Conservation (phyloP, 108 stramenopile genomes). For the Pseudonitzschia delicatissima region DNA sequence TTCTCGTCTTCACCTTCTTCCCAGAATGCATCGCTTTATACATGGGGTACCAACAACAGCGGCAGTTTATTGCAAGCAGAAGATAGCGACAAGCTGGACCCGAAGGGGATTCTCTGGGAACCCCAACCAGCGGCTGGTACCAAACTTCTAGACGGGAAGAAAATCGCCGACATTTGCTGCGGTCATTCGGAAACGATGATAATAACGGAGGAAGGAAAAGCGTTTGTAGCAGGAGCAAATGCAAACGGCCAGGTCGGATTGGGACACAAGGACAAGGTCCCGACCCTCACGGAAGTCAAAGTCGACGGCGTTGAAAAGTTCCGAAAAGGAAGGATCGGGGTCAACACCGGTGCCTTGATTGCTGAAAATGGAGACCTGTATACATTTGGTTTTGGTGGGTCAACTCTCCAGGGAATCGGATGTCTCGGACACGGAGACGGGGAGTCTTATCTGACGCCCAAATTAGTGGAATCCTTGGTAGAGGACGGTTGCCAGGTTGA, state of each 20-base stretch:
- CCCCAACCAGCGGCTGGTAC: conserved; percentile 7
- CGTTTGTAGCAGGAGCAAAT: conserved; percentile 64
- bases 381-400: conserved; percentile 76
- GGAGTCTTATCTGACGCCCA: conserved; percentile 54
- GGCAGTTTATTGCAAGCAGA: conserved; percentile 29
- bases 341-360: conserved; percentile 49
- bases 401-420: conserved; percentile 57
- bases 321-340: conserved; percentile 45
- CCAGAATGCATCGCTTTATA: conserved; percentile 30
- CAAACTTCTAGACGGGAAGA: background rate
- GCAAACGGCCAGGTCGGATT: conserved; percentile 74
- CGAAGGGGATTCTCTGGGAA: conserved; percentile 25
- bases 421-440: conserved; percentile 69
- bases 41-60: conserved; percentile 46
- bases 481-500: conserved; percentile 74
- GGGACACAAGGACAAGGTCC: conserved; percentile 42
- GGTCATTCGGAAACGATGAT: conserved; percentile 67
- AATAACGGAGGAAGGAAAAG: conserved; percentile 44
- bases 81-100: background rate
- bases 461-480: conserved; percentile 61
- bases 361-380: conserved; percentile 71
- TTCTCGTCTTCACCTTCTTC: background rate
- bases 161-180: conserved; percentile 40
- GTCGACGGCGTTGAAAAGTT: conserved; percentile 5
- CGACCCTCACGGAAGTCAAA: conserved; percentile 24